Conservation (phyloP, 208 protist genomes). For the Trypanosoma lewisi region DNA sequence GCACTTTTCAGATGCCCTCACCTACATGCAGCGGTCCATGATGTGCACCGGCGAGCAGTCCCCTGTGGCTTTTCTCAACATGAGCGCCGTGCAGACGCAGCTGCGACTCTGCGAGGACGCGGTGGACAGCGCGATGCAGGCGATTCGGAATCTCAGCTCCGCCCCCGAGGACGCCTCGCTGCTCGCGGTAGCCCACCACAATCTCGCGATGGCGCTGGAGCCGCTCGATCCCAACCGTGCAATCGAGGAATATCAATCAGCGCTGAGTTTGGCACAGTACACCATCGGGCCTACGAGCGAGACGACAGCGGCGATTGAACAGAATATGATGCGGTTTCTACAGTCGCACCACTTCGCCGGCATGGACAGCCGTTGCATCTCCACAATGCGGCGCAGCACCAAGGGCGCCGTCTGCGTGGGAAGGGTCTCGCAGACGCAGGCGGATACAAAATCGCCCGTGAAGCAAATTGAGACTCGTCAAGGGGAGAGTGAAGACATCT, state of each 20-base stretch:
- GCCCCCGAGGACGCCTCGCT: constrained; percentile 76
- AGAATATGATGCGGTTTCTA: constrained; percentile 74
- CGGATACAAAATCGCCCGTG: not conserved
- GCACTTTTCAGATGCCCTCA: constrained; percentile 67
- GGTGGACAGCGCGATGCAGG: constrained; percentile 56
- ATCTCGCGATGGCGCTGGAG: constrained; percentile 90
- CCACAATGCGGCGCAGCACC: not conserved
- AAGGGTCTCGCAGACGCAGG: not conserved
- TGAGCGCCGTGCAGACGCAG: constrained; percentile 86
- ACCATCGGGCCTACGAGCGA: constrained; percentile 47
- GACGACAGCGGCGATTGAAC: constrained; percentile 62
- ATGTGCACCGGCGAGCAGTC: constrained; percentile 69
- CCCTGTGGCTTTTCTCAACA: constrained; percentile 87
- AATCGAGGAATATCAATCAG: constrained; percentile 74
- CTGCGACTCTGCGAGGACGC: constrained; percentile 77
- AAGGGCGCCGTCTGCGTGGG: not conserved
- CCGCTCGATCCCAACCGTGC: constrained; percentile 53
- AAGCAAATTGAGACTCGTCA: not conserved
- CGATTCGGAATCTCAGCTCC: constrained; percentile 62
- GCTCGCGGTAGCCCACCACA: constrained; percentile 88
- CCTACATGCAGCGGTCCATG: constrained; percentile 79
- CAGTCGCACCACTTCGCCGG: constrained; percentile 5
- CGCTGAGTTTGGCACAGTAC: constrained; percentile 43
- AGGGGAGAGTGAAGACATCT: constrained; percentile 47
- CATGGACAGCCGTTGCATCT: not conserved